Evolutionary conservation across 1,284 basidiomycete species (phyloP).

Genomic region (Puccinia horiana): DNA sequence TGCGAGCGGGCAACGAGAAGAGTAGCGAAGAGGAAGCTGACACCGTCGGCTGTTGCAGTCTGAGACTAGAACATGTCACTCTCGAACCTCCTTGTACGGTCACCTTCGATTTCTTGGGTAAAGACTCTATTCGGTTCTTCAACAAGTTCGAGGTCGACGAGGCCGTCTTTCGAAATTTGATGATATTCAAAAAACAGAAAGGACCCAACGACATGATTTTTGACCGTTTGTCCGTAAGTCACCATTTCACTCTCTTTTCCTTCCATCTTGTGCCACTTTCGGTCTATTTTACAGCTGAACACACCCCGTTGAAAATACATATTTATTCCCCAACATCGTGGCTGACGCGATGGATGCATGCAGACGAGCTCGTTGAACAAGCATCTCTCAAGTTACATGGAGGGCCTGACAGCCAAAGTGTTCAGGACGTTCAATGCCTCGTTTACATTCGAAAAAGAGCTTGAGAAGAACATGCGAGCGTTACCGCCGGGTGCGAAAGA

Average conservation of each 20-base stretch:
- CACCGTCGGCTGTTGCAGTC: constrained; percentile 92
- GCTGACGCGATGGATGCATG: background rate
- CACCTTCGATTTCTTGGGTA: constrained; percentile 92
- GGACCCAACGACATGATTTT: constrained; percentile 84
- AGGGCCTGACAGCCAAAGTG: constrained; percentile 92
- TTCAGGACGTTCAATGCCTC: constrained; percentile 99
- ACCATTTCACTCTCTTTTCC: background rate
- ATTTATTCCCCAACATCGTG: background rate
- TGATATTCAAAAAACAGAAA: constrained; percentile 86
- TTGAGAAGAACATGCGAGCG: constrained; percentile 67
- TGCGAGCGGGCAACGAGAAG: constrained; percentile 97
- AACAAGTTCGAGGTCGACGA: constrained; percentile 81
- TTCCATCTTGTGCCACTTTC: background rate
- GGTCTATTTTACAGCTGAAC: background rate
- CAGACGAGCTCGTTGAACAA: constrained; percentile 84
- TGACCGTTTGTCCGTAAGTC: constrained; percentile 67
- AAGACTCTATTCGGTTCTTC: constrained; percentile 95
- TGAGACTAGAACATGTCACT: constrained; percentile 92
- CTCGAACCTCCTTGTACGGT: constrained; percentile 77
- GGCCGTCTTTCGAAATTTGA: constrained; percentile 87
- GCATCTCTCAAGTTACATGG: constrained; percentile 86
- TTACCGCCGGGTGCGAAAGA: constrained; percentile 69
- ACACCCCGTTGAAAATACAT: background rate
- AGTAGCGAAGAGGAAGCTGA: constrained; percentile 90
- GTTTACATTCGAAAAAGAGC: constrained; percentile 83